Base-by-base conservation (phyloP, 495 filamentous ascomycete species). In the Rusavskia elegans region DNA sequence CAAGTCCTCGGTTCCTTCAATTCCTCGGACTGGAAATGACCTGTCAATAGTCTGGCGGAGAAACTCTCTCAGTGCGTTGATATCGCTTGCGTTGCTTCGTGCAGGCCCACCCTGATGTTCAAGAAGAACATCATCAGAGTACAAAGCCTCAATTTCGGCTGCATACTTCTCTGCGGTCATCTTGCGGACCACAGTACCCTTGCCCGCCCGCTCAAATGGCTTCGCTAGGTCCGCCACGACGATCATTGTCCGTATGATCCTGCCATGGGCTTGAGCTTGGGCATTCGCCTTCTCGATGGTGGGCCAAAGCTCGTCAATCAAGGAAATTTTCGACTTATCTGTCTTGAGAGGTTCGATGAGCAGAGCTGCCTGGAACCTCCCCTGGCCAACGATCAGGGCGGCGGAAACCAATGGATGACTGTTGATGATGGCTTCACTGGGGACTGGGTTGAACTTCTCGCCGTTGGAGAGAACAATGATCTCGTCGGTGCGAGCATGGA, bases 381-480 rank as follows among this genome's bases (percentile, higher is more conserved):
- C 50, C 35, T 49, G 44, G 10, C 55, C 50, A 20, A 57, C 51
- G 49, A 57, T 45, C 11, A 57, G 7, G 50, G 55, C 55, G 7
- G 42, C 55, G 21, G 51, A 57, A 10, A 53, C 27, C 9, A 50
- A 30, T 5, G 38, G 46, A 30, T 53, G 46, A 9, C 45, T 46
- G 9, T 29, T 16, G 23, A 57, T 53, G 10, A 50, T 51, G 7
- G 25, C 46, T 29, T 85, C 80, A n/a, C 79, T 71, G 0, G 67
- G 63, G 8, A 77, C 60, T 0, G 79, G 79, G 55, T 82, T 82
- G 3, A 80, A 59, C 62, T 82, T 84, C 59, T 82, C 77, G 32
- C 78, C 79, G 57, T 75, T 83, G 25, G 67, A 73, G 54, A 83
- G 72, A 5, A 82, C 78, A 41, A 84, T 76, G 50, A 82, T 68